These are phyloP conservation scores for Aspergillus sclerotioniger DNA, from an alignment of 495 filamentous ascomycete species.

Conservation along the genomic window DNA sequence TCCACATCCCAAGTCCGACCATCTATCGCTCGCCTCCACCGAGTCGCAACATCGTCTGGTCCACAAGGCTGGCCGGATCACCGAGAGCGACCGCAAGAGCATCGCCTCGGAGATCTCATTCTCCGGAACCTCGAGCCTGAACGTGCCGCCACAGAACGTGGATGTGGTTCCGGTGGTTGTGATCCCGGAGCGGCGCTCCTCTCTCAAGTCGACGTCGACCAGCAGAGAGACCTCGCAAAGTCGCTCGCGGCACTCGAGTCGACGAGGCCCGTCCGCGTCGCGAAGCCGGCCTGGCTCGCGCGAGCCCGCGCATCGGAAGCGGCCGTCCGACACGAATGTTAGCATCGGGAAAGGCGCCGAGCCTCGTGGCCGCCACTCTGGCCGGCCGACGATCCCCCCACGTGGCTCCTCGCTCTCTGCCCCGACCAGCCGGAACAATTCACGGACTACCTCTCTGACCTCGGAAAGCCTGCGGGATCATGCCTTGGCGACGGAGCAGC, in stretches of 20 bases:
- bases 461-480: slow-evolving; percentile 64
- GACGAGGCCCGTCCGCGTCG: slow-evolving; percentile 33
- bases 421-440: slow-evolving; percentile 66
- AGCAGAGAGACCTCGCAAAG: slow-evolving; percentile 39
- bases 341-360: slow-evolving; percentile 23
- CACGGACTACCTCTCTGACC: slow-evolving; percentile 64
- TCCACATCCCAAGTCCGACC: slow-evolving; percentile 40
- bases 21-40: slow-evolving; percentile 42
- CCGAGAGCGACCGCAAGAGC: slow-evolving; percentile 53
- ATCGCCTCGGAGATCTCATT: slow-evolving; percentile 57
- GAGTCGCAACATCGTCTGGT: slow-evolving; percentile 47
- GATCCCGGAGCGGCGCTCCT: slow-evolving; percentile 66
- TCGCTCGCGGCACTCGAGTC: slow-evolving; percentile 31
- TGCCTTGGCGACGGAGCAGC: slow-evolving; percentile 42
- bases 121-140: slow-evolving; percentile 48
- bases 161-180: slow-evolving; percentile 70
- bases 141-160: slow-evolving; percentile 44
- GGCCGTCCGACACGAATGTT: slow-evolving; percentile 40
- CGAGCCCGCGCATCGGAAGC: slow-evolving; percentile 29
- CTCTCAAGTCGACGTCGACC: slow-evolving; percentile 49
- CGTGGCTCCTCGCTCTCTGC: slow-evolving; percentile 69
- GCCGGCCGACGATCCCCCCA: slow-evolving; percentile 56
- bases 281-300: slow-evolving; percentile 32
- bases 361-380: slow-evolving; percentile 26
- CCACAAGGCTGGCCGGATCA: slow-evolving; percentile 47